phyloP scores from a whole-genome alignment of 208 protist genomes.

The Acanthamoeba sp. region DNA sequence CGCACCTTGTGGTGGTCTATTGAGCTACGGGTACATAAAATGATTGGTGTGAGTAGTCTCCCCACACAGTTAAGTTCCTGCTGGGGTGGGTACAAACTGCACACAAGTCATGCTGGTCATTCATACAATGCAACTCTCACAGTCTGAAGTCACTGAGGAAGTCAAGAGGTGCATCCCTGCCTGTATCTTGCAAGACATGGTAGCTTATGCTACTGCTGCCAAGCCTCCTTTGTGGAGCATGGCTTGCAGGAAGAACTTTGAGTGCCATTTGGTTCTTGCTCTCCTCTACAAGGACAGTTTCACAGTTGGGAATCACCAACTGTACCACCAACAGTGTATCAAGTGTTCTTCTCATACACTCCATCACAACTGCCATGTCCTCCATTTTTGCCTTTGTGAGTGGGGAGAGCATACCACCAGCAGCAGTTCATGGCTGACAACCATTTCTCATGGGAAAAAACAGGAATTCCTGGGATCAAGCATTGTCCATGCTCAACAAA shows the following conservation, averaged over 20 bases:
- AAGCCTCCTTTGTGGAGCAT: constrained; percentile 33
- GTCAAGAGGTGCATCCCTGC: constrained; percentile 21
- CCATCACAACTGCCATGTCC: not conserved
- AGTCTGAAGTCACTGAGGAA: constrained; percentile 13
- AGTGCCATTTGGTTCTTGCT: not conserved
- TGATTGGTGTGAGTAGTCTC: constrained; percentile 20
- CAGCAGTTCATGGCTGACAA: too few species aligned
- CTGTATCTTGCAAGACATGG: constrained; percentile 20
- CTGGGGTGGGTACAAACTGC: constrained; percentile 10
- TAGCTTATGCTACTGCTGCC: constrained; percentile 27
- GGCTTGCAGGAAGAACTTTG: not conserved
- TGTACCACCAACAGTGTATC: not conserved
- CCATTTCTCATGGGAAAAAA: too few species aligned
- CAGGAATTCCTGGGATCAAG: too few species aligned
- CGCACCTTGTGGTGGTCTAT: too few species aligned
- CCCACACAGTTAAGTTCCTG: not conserved
- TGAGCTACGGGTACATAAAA: constrained; percentile 26
- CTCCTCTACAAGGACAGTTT: constrained; percentile 20
- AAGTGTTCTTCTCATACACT: constrained; percentile 15
- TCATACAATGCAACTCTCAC: constrained; percentile 21
- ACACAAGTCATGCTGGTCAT: constrained; percentile 27
- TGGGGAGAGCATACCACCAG: not conserved
- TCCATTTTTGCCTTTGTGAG: constrained; percentile 1
- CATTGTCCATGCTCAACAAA: too few species aligned
- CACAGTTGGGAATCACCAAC: not conserved